A percentile compares a stretch with the other conserved stretches of the same genome.
Evolutionary conservation across 2,329 filamentous ascomycete species (phyloP).

Genomic region (Ophiostoma triangulosporum): DNA sequence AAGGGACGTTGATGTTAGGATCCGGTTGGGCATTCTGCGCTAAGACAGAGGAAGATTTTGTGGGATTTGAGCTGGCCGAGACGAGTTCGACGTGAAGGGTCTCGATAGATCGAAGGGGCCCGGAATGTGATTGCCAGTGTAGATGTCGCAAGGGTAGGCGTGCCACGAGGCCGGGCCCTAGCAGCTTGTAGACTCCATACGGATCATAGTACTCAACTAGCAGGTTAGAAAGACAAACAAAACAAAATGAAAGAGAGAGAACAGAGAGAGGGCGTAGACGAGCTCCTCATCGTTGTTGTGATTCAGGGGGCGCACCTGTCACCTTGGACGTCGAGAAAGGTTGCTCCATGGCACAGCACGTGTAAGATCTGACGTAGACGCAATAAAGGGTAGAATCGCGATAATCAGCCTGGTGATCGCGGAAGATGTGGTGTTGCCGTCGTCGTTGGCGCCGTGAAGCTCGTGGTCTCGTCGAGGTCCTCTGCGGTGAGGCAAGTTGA

Average conservation of each 20-base stretch:
- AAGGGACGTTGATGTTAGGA: not conserved
- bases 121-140: slow-evolving; percentile 90
- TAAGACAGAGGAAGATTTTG: slow-evolving; percentile 13
- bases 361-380: too few relatives aligned
- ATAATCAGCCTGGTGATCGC: not conserved
- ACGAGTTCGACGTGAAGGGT: slow-evolving; percentile 82
- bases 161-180: slow-evolving; percentile 63
- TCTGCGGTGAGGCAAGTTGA: not conserved
- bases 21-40: not conserved
- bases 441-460: not conserved
- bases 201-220: slow-evolving; percentile 94
- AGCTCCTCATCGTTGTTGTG: not conserved
- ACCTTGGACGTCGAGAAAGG: slow-evolving; percentile 62
- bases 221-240: not conserved
- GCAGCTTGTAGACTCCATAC: slow-evolving; percentile 69
- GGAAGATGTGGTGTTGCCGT: not conserved
- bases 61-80: slow-evolving; percentile 39
- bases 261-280: not conserved
- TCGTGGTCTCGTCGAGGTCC: not conserved
- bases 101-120: slow-evolving; percentile 84
- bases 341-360: slow-evolving; percentile 48
- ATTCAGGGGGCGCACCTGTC: slow-evolving; percentile 39
- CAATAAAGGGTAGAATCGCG: too few relatives aligned
- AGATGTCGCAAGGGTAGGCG: slow-evolving; percentile 80
- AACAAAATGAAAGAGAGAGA: not conserved